Evolutionary conservation across 176 grass and related monocot species (phyloP).

Genomic region (Zoysia pacifica): DNA sequence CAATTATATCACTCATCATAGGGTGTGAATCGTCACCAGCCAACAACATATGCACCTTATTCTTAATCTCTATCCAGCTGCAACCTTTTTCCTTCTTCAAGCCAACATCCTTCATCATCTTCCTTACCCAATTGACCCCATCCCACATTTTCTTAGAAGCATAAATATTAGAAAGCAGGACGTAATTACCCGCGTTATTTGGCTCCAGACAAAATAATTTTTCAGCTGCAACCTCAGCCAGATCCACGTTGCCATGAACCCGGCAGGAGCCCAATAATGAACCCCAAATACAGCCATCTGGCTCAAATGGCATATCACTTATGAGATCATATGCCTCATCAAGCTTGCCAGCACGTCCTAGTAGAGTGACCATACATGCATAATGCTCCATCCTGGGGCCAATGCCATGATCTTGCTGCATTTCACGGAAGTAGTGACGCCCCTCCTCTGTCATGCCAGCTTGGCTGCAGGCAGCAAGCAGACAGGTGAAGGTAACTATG

Average conservation of each 20-base stretch:
- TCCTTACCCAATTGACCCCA: slow-evolving; percentile 42
- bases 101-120: slow-evolving; percentile 57
- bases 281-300: slow-evolving; percentile 73
- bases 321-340: slow-evolving; percentile 68
- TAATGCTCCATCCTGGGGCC: slow-evolving; percentile 65
- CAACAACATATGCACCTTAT: slow-evolving; percentile 72
- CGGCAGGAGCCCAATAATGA: slow-evolving; percentile 70
- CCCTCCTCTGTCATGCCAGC: slow-evolving; percentile 60
- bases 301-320: slow-evolving; percentile 60
- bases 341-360: slow-evolving; percentile 64
- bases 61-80: slow-evolving; percentile 85
- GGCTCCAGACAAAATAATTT: slow-evolving; percentile 69
- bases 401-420: slow-evolving; percentile 55
- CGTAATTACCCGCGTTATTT: slow-evolving; percentile 71
- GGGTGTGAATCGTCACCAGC: slow-evolving; percentile 72
- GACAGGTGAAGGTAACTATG: slow-evolving; percentile 62
- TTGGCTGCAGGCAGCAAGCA: slow-evolving; percentile 67
- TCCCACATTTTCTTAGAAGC: slow-evolving; percentile 75
- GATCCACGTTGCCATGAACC: slow-evolving; percentile 54
- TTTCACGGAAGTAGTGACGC: slow-evolving; percentile 50
- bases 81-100: slow-evolving; percentile 73
- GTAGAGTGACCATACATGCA: slow-evolving; percentile 71
- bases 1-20: slow-evolving; percentile 51
- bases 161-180: slow-evolving; percentile 82
- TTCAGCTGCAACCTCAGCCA: slow-evolving; percentile 64